Evolutionary conservation across 352 stramenopile genomes (phyloP).

Genomic region (Globisporangium apiculatum): DNA sequence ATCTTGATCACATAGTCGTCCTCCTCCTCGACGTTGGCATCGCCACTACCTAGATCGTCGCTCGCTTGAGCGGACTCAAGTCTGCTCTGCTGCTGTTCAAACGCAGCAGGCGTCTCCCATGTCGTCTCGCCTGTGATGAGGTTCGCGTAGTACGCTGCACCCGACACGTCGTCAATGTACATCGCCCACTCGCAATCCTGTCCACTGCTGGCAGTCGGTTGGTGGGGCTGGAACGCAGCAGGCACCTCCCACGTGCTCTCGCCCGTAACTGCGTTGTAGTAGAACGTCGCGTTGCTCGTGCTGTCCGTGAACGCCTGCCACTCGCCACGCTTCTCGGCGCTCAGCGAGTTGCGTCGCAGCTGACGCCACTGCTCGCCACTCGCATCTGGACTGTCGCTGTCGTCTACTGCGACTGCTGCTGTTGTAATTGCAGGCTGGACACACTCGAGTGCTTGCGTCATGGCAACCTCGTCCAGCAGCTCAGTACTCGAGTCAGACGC

Average conservation of each 20-base stretch:
- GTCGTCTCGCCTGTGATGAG: slow-evolving; percentile 33
- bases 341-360: slow-evolving; percentile 18
- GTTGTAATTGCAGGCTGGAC: too few relatives aligned
- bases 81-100: not conserved
- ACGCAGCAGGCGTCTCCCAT: slow-evolving; percentile 32
- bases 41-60: not conserved
- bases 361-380: slow-evolving; percentile 10
- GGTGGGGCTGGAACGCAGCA: not conserved
- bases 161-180: slow-evolving; percentile 38
- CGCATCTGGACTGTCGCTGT: not conserved
- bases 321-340: slow-evolving; percentile 17
- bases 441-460: not conserved
- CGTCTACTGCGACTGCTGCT: not conserved
- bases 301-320: slow-evolving; percentile 64
- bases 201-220: slow-evolving; percentile 3
- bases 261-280: slow-evolving; percentile 56
- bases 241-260: slow-evolving; percentile 56
- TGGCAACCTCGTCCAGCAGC: slow-evolving; percentile 9
- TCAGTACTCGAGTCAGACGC: not conserved
- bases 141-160: slow-evolving; percentile 50
- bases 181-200: slow-evolving; percentile 22
- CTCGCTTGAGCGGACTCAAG: not conserved
- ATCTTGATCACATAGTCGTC: slow-evolving; percentile 45
- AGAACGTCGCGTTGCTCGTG: slow-evolving; percentile 46
- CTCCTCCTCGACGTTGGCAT: slow-evolving; percentile 11